A percentile compares a stretch with the other conserved stretches of the same genome.
Evolutionary conservation across 176 grass and related monocot species (phyloP).

Genomic region (Urochloa ruziziensis): DNA sequence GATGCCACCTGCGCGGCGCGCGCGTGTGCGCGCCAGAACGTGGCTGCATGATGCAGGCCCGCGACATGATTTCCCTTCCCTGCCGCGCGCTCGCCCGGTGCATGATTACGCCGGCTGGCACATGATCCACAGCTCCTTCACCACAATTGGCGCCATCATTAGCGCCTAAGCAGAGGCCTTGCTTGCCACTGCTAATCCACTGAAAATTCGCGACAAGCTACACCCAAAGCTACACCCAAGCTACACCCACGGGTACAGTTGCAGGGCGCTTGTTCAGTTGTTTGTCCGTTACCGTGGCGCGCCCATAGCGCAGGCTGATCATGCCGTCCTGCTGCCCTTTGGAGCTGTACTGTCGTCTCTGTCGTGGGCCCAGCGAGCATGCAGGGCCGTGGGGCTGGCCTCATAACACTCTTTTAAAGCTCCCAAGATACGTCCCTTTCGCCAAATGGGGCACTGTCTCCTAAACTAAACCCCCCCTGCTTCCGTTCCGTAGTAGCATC

Average conservation of each 20-base stretch:
- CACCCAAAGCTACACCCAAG: too few species aligned
- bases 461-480: neutral
- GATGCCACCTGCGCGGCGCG: neutral
- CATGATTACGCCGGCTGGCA: neutral
- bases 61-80: neutral
- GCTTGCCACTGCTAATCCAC: too few species aligned
- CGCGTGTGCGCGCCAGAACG: constrained; percentile 22
- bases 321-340: neutral
- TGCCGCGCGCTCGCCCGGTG: too few species aligned
- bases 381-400: neutral
- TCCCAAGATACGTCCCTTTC: constrained; percentile 43
- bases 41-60: constrained; percentile 30
- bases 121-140: constrained; percentile 15
- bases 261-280: neutral
- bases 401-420: neutral
- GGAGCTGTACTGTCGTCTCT: neutral
- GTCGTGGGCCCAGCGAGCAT: neutral
- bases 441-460: constrained; percentile 39
- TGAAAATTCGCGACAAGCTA: too few species aligned
- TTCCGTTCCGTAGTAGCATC: neutral
- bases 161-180: neutral
- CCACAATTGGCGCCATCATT: constrained; percentile 7
- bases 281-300: neutral
- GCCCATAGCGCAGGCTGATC: neutral
- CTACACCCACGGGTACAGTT: neutral